phyloP scores from a whole-genome alignment of 305 asterid species.

The Coffea humblotiana region DNA sequence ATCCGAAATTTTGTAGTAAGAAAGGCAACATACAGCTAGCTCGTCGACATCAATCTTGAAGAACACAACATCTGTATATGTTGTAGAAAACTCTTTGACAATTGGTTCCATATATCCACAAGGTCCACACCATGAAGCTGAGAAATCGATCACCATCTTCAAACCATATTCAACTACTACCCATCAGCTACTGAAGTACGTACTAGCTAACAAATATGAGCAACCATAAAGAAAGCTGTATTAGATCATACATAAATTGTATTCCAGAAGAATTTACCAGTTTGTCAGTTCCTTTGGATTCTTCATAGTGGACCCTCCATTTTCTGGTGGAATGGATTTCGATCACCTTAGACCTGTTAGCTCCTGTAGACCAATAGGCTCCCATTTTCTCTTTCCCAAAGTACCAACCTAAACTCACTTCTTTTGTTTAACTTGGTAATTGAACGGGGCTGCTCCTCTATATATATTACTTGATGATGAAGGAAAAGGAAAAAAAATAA shows the following conservation, averaged over 20 bases:
- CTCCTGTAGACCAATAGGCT: background rate
- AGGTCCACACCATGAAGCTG: constrained; percentile 81
- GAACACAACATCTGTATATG: constrained; percentile 58
- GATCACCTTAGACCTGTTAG: constrained; percentile 37
- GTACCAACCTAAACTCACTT: background rate
- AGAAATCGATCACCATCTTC: constrained; percentile 65
- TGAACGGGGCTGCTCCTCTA: background rate
- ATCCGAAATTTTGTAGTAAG: background rate
- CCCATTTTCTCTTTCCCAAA: constrained; percentile 15
- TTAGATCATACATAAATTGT: background rate
- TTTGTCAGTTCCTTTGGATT: constrained; percentile 46
- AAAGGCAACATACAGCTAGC: constrained; percentile 39
- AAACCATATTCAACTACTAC: background rate
- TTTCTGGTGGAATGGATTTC: constrained; percentile 55
- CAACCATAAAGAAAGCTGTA: background rate
- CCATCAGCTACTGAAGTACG: background rate
- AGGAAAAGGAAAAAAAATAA: too few species aligned
- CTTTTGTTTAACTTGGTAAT: background rate
- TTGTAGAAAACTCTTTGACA: constrained; percentile 52
- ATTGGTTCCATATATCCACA: constrained; percentile 51
- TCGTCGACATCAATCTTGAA: constrained; percentile 75
- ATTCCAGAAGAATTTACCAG: constrained; percentile 35
- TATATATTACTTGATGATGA: background rate
- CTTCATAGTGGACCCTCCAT: constrained; percentile 60
- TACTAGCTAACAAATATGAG: too few species aligned